phyloP scores from a whole-genome alignment of 768 basidiomycete species.

The Russula brevipes region DNA sequence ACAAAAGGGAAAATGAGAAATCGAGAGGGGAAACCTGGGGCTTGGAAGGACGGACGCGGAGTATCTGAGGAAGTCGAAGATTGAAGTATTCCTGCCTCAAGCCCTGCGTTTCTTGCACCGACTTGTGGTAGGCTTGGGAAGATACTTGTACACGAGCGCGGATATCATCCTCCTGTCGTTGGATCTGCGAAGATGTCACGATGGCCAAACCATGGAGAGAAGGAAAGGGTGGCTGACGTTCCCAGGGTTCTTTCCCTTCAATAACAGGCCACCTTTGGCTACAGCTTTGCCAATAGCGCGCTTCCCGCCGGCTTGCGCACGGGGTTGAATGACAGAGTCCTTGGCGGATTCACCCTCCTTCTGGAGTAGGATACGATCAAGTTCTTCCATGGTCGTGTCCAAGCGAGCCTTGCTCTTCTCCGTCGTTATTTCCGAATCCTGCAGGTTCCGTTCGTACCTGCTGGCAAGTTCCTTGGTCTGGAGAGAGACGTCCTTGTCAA shows the following conservation, averaged over 20 bases:
- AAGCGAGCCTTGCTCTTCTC: constrained; percentile 87
- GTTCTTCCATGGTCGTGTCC: constrained; percentile 87
- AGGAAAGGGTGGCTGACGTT: constrained; percentile 46
- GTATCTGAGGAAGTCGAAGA: constrained; percentile 88
- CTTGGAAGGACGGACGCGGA: constrained; percentile 62
- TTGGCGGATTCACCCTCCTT: constrained; percentile 94
- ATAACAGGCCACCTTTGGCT: constrained; percentile 79
- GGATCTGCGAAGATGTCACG: constrained; percentile 48
- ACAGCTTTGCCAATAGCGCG: constrained; percentile 87
- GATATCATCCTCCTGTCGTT: constrained; percentile 93
- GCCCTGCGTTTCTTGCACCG: constrained; percentile 81
- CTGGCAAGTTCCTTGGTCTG: constrained; percentile 89
- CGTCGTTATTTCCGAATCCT: constrained; percentile 79
- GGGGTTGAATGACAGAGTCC: constrained; percentile 66
- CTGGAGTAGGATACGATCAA: constrained; percentile 85
- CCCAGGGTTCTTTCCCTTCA: constrained; percentile 91
- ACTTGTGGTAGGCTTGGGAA: constrained; percentile 86
- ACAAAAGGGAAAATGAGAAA: neutral
- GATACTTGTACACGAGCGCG: constrained; percentile 76
- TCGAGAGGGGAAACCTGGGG: neutral
- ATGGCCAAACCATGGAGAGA: constrained; percentile 3
- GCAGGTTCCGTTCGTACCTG: constrained; percentile 81
- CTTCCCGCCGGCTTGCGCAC: constrained; percentile 62
- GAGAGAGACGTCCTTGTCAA: neutral
- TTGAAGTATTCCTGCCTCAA: constrained; percentile 98